Evolutionary conservation across 768 basidiomycete species (phyloP).

Genomic region (Tulasnella calospora): DNA sequence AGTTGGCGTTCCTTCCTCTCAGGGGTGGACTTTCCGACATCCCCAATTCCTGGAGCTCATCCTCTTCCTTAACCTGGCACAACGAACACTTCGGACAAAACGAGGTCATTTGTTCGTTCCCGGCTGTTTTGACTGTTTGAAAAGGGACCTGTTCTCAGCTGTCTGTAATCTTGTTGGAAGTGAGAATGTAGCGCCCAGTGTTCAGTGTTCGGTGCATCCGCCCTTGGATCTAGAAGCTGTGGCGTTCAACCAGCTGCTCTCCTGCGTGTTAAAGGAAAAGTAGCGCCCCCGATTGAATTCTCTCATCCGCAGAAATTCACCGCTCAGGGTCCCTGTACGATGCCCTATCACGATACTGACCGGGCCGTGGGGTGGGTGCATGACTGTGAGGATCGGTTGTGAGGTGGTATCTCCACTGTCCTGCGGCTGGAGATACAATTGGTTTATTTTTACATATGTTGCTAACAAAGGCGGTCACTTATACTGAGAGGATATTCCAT

Average conservation of each 20-base stretch:
- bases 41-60: conserved; percentile 13
- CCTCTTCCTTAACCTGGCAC: neutral
- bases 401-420: neutral
- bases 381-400: neutral
- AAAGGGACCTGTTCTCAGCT: neutral
- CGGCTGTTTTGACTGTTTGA: neutral
- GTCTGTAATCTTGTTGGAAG: neutral
- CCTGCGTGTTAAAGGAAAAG: too few relatives aligned
- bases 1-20: conserved; percentile 22
- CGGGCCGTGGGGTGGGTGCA: neutral
- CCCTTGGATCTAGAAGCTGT: too few relatives aligned
- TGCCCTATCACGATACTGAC: neutral
- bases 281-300: too few relatives aligned
- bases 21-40: conserved; percentile 16
- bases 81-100: too few relatives aligned
- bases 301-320: too few relatives aligned
- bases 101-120: neutral
- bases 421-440: neutral
- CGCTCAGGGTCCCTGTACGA: neutral
- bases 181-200: neutral
- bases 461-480: neutral
- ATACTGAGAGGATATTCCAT: neutral
- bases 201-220: neutral
- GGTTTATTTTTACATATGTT: neutral
- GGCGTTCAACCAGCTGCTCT: too few relatives aligned